phyloP scores from a whole-genome alignment of 2,329 filamentous ascomycete species.

The Alternaria metachromatica region DNA sequence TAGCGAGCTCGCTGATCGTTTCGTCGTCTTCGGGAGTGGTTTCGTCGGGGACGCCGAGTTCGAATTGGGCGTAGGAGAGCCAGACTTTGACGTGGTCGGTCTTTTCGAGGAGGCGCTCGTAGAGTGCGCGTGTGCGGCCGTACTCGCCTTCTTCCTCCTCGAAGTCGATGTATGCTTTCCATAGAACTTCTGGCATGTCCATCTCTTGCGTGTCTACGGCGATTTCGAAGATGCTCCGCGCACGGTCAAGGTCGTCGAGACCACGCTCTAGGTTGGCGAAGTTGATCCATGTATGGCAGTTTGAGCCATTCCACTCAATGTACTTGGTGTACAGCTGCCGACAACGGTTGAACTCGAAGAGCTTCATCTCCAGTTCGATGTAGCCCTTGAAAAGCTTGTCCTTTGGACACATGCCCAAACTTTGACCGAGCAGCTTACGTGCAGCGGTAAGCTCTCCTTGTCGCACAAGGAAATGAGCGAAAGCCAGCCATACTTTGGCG shows the following conservation, averaged over 20 bases:
- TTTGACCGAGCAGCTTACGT: slow-evolving; percentile 85
- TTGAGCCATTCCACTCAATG: slow-evolving; percentile 87
- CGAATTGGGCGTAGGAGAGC: slow-evolving; percentile 98
- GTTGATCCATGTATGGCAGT: slow-evolving; percentile 93
- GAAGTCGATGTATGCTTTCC: slow-evolving; percentile 99
- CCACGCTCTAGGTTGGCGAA: slow-evolving; percentile 93
- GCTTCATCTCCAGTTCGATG: slow-evolving; percentile 87
- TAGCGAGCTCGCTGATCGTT: slow-evolving; percentile 80
- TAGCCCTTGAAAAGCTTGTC: slow-evolving; percentile 95
- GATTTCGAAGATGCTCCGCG: slow-evolving; percentile 89
- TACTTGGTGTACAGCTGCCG: slow-evolving; percentile 93
- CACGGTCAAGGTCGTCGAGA: slow-evolving; percentile 86
- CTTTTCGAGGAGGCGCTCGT: slow-evolving; percentile 90
- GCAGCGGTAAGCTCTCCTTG: slow-evolving; percentile 81
- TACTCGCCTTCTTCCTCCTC: slow-evolving; percentile 96
- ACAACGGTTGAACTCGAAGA: slow-evolving; percentile 93
- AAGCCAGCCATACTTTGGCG: slow-evolving; percentile 93
- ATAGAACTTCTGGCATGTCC: slow-evolving; percentile 96
- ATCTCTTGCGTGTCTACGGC: slow-evolving; percentile 81
- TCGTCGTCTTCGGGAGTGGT: slow-evolving; percentile 60
- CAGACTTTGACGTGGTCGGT: slow-evolving; percentile 99
- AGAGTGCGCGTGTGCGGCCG: slow-evolving; percentile 78
- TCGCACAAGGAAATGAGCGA: slow-evolving; percentile 90
- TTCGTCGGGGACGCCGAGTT: slow-evolving; percentile 88
- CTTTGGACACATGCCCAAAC: slow-evolving; percentile 94